phyloP scores from a whole-genome alignment of 2,329 filamentous ascomycete genomes.

The Neofusicoccum sp. region DNA sequence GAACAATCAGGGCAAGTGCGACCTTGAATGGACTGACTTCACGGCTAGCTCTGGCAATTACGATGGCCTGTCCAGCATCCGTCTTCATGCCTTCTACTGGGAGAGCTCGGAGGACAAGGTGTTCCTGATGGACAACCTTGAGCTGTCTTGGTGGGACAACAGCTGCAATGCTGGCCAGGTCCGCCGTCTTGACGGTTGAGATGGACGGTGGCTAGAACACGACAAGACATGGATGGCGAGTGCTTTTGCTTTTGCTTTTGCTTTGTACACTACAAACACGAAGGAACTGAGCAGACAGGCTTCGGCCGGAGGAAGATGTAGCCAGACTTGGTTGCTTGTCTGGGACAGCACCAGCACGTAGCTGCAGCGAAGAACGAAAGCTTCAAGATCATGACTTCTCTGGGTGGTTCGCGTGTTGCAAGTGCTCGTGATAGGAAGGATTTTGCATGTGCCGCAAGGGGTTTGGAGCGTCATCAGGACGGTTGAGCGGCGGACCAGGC shows the following conservation, averaged over 20 bases:
- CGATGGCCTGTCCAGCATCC: conserved; percentile 49
- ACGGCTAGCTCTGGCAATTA: conserved; percentile 37
- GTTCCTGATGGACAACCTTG: conserved; percentile 54
- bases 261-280: background rate
- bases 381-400: too few species aligned
- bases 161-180: conserved; percentile 50
- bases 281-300: background rate
- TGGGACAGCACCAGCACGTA: too few species aligned
- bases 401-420: too few species aligned
- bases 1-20: conserved; percentile 38
- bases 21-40: conserved; percentile 48
- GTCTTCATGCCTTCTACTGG: conserved; percentile 50
- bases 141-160: conserved; percentile 54
- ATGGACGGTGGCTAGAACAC: too few species aligned
- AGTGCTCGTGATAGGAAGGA: too few species aligned
- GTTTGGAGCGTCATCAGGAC: too few species aligned
- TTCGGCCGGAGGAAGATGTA: too few species aligned
- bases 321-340: too few species aligned
- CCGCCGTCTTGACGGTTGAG: conserved; percentile 29
- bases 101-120: conserved; percentile 41
- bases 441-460: too few species aligned
- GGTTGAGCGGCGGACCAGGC: too few species aligned
- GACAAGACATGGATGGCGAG: too few species aligned
- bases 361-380: too few species aligned
- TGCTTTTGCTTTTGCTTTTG: background rate